Percentiles rank a stretch among this genome's conserved stretches.
Evolutionary conservation across 108 stramenopile species (phyloP).

Genomic region (Conticribra guillardii): DNA sequence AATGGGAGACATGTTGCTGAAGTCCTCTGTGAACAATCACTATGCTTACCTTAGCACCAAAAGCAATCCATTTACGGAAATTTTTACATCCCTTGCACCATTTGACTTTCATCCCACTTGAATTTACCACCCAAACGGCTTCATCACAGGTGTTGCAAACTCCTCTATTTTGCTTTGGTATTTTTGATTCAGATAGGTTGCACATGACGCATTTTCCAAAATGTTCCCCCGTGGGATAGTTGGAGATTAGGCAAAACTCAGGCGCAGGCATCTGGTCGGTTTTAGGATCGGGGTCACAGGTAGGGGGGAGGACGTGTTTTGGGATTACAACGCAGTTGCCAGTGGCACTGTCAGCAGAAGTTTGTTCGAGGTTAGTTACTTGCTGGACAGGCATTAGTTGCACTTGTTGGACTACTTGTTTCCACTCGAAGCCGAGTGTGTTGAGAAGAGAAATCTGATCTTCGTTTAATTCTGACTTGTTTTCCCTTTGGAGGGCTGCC

Average conservation of each 20-base stretch:
- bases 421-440: background rate
- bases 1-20: background rate
- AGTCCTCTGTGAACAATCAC: slow-evolving; percentile 20
- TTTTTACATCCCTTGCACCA: slow-evolving; percentile 60
- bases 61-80: slow-evolving; percentile 49
- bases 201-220: slow-evolving; percentile 54
- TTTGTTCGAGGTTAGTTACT: slow-evolving; percentile 15
- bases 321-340: background rate
- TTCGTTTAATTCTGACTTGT: background rate
- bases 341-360: slow-evolving; percentile 29
- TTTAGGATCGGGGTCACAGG: slow-evolving; percentile 26
- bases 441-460: slow-evolving; percentile 5
- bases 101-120: slow-evolving; percentile 44
- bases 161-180: slow-evolving; percentile 52
- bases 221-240: slow-evolving; percentile 41
- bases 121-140: slow-evolving; percentile 37
- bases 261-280: slow-evolving; percentile 24
- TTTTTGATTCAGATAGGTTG: slow-evolving; percentile 33
- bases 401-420: background rate
- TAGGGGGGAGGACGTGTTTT: slow-evolving; percentile 25
- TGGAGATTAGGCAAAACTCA: slow-evolving; percentile 34
- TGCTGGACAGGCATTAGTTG: background rate
- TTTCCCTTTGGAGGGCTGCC: background rate
- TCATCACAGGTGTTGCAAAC: slow-evolving; percentile 50
- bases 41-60: slow-evolving; percentile 44